phyloP scores from a whole-genome alignment of 2,329 filamentous ascomycete species.

The Coniochaeta hoffmannii region DNA sequence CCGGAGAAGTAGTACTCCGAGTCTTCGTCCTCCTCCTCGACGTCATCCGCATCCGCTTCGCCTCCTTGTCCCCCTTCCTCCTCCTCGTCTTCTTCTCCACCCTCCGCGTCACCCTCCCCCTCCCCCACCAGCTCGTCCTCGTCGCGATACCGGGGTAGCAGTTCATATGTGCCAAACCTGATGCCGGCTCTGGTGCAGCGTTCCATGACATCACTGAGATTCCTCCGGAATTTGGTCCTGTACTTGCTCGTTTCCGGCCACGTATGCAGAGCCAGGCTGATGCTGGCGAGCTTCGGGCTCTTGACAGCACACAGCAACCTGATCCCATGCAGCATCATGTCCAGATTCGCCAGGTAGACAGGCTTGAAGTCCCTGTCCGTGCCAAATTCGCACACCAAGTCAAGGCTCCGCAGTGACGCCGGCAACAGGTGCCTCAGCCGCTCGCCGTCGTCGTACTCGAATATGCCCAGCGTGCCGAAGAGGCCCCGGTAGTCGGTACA shows the following conservation, averaged over 20 bases:
- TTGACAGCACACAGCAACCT: constrained; percentile 13
- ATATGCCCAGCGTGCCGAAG: constrained; percentile 19
- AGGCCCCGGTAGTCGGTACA: constrained; percentile 19
- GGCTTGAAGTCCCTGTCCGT: constrained; percentile 18
- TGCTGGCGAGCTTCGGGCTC: constrained; percentile 12
- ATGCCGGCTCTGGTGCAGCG: constrained; percentile 15
- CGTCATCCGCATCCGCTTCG: constrained; percentile 9
- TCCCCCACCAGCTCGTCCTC: constrained; percentile 14
- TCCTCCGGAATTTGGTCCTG: constrained; percentile 15
- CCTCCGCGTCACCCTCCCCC: constrained; percentile 1
- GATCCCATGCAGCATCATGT: constrained; percentile 18
- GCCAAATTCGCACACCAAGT: constrained; percentile 18
- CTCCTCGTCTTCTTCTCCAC: constrained; percentile 3
- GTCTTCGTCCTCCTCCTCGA: constrained; percentile 19
- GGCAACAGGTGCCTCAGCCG: constrained; percentile 16
- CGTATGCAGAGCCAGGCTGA: constrained; percentile 18
- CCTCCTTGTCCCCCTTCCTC: not conserved
- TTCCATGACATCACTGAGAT: constrained; percentile 13
- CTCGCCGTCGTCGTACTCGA: constrained; percentile 20
- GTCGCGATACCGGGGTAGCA: constrained; percentile 17
- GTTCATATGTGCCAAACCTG: constrained; percentile 16
- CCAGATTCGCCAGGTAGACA: constrained; percentile 17
- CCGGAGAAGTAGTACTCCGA: constrained; percentile 20
- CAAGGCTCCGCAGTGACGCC: constrained; percentile 15
- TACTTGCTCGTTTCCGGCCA: constrained; percentile 19